Evolutionary conservation across 768 basidiomycete genomes (phyloP), one percentile per base, ranked within the genome.

Genomic region (Panaeolus cyanescens): DNA sequence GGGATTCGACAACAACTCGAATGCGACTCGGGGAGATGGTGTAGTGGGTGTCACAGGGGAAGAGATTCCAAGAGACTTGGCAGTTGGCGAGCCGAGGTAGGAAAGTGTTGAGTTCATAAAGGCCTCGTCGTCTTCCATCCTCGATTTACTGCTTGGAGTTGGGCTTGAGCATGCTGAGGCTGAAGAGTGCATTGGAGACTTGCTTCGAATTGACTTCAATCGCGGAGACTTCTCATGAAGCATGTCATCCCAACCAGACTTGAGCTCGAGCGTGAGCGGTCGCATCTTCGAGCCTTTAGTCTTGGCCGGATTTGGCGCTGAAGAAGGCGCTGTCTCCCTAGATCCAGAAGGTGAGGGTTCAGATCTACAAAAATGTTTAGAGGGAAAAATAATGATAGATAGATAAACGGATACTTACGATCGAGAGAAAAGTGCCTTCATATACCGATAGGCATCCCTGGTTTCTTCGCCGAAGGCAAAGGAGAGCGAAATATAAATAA

Each of bases 211-310:
- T 28, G 55, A 64, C 59, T 69, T 71, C 31, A 66, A 59, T 37
- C 59, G 75, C 13, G 74, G 58, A 6, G 67, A 62, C 68, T 75
- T 79, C 54, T 69, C 62, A 55, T 77, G 75, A 32, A 80, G 69
- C 71, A 78, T 78, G 55, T 82, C 81, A 59, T 83, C 81, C 83
- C 83, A 84, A 10, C 80, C 83, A 2, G 83, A 84, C 65, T 71
- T 80, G 45, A 82, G 73, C 25, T 78, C 76, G 34, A 76, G 62
- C 0, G 70, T 69, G 12, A 72, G 67, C 9, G 77, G 71, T 12
- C 64, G 67, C 20, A 65, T 54, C 15, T 62, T 61, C 19, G 72
- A 66, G 32, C 19, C 8, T 4, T 13, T n/a, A 19, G 37, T 17
- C 25, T 67, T 67, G 32, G 63, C 63, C 42, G 64, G n/a, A 32